Conservation (phyloP, 805 yeast species). For the Clavispora carvajalis region DNA sequence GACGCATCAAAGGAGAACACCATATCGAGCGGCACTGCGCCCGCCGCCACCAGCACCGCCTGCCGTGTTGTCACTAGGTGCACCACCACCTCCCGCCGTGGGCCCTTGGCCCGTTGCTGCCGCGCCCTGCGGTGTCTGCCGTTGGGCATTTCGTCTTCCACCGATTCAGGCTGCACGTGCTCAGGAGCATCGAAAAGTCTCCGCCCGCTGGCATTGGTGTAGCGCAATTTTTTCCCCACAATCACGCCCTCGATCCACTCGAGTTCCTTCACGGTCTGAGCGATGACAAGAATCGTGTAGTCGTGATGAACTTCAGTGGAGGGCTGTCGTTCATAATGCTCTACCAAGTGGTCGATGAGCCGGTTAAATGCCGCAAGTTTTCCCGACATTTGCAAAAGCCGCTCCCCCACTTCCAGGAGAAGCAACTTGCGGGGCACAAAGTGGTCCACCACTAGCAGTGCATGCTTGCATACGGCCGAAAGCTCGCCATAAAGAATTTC, state of each 20-base stretch:
- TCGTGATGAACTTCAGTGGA: background rate
- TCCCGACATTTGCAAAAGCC: conserved; percentile 50
- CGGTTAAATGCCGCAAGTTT: conserved; percentile 54
- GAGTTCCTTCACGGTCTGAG: conserved; percentile 60
- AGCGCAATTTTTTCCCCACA: conserved; percentile 64
- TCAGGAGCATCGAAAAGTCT: conserved; percentile 42
- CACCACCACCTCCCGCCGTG: conserved; percentile 2
- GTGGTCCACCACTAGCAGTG: conserved; percentile 69
- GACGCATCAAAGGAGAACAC: conserved; percentile 34
- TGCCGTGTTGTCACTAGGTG: conserved; percentile 14
- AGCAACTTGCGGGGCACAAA: conserved; percentile 67
- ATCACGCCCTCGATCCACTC: conserved; percentile 75
- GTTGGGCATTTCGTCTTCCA: background rate
- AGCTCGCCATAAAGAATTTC: conserved; percentile 42
- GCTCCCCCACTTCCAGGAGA: conserved; percentile 58
- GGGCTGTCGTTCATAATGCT: conserved; percentile 11
- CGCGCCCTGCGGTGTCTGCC: conserved; percentile 1
- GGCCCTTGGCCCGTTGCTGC: conserved; percentile 1
- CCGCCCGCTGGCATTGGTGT: conserved; percentile 59
- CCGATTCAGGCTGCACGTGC: background rate
- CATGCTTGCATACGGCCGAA: conserved; percentile 54
- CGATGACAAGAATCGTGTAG: conserved; percentile 40
- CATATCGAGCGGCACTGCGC: conserved; percentile 18
- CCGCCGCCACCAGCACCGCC: background rate
- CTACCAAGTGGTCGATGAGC: conserved; percentile 34